Conservation (phyloP, 2,329 filamentous ascomycete species). For the Colletotrichum tropicale region DNA sequence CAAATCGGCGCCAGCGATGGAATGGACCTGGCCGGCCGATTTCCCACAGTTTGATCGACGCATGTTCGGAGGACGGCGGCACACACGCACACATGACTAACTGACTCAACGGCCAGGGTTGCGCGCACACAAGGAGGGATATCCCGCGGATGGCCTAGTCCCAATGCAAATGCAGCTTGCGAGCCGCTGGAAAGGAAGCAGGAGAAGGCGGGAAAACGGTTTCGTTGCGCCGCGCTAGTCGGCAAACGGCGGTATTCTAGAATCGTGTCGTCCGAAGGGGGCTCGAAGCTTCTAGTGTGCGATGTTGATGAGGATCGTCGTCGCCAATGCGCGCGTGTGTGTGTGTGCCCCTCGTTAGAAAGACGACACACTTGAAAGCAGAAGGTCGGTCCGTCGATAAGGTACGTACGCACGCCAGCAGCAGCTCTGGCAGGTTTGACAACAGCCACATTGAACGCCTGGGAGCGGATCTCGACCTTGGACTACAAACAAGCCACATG, state of each 20-base stretch:
- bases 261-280: neutral
- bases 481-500: neutral
- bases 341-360: neutral
- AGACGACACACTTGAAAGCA: neutral
- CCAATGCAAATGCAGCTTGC: neutral
- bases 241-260: neutral
- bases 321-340: neutral
- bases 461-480: neutral
- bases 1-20: neutral
- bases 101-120: neutral
- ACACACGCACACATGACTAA: neutral
- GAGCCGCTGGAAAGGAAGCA: neutral
- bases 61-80: neutral
- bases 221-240: neutral
- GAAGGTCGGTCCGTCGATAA: neutral
- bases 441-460: neutral
- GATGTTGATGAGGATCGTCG: neutral
- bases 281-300: neutral
- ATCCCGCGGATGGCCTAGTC: neutral
- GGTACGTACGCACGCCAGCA: neutral
- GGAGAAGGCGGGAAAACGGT: neutral
- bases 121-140: neutral
- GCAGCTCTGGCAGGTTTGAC: neutral
- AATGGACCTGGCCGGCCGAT: neutral
- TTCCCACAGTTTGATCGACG: conserved; percentile 11